phyloP scores from a whole-genome alignment of 345 rosid species.

The Ceriops zippeliana region DNA sequence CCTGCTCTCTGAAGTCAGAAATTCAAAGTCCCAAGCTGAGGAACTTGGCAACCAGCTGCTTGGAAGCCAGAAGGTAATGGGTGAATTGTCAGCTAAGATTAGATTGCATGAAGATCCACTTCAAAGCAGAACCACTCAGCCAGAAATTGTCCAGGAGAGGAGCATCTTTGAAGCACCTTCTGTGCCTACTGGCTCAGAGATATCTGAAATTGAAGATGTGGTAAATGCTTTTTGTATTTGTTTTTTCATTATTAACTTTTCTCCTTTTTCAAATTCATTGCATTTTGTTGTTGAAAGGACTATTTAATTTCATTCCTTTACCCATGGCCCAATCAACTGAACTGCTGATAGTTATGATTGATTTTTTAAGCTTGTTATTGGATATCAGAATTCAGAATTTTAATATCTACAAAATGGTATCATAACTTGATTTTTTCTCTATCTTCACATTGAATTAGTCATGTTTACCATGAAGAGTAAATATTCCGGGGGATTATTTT shows the following conservation, averaged over 20 bases:
- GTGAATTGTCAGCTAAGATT: slow-evolving; percentile 56
- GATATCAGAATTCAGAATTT: no score
- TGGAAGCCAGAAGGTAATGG: slow-evolving; percentile 60
- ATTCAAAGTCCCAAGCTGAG: slow-evolving; percentile 51
- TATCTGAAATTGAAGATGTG: slow-evolving; percentile 80
- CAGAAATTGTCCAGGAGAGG: slow-evolving; percentile 65
- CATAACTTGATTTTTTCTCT: no score
- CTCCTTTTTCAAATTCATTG: neutral
- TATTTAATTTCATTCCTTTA: no score
- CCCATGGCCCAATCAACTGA: no score
- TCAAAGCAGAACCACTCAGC: slow-evolving; percentile 41
- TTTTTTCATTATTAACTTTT: neutral
- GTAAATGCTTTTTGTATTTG: slow-evolving; percentile 32
- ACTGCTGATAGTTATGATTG: no score
- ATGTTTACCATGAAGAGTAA: no score
- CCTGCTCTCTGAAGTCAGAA: slow-evolving; percentile 52
- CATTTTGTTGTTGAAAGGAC: neutral
- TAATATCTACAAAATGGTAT: no score
- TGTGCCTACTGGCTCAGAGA: slow-evolving; percentile 62
- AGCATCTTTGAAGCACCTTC: slow-evolving; percentile 65
- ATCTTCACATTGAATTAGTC: no score
- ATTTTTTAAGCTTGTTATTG: no score
- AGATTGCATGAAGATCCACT: slow-evolving; percentile 58
- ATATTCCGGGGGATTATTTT: no score
- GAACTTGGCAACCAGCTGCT: slow-evolving; percentile 62